Base-by-base conservation (phyloP, 805 yeast species). In the Barnettozyma populi region DNA sequence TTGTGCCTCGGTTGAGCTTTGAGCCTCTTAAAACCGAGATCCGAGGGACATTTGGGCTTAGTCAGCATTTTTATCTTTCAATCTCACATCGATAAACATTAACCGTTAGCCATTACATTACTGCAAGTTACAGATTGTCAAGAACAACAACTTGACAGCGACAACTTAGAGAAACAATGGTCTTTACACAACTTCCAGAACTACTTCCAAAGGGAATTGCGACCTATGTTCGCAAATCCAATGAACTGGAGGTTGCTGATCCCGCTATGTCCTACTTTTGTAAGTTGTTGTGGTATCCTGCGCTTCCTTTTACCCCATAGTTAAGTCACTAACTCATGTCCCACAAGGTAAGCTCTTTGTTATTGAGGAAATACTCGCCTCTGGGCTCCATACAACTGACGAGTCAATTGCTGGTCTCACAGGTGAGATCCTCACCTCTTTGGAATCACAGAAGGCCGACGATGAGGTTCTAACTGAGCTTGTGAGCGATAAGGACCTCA, bases 251-350 rank as follows among this genome's bases (percentile, higher is more conserved):
- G 18, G 50, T 56, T 0, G 74, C 72, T 9, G 84, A 86, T 52
- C 90, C 95, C 0, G 67, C 83, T 10, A 75, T 88, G 25, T 71
- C 92, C 5, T 88, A 87, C 64, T 86, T 77, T 64, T 85, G 94
- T 65, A 74, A 72, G 63, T 55, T 10, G 23, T 18, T 18, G 37
- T 20, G 3, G 4, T 4, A 18, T 10, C 18, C 23, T 9, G 10
- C 23, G 21, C 14, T 4, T 19, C 10, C 7, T n/a, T 36, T 7
- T 10, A 20, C 25, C 25, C 39, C 32, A 27, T n/a, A n/a, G 8
- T 5, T 23, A 5, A 29, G 19, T 9, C 16, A 42, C 49, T 46
- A 37, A 46, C 49, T 19, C 2, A 20, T 8, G 3, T 16, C 11
- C 11, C 14, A 10, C 16, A 24, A 52, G 56, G 59, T 43, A 62